These are phyloP conservation scores for Chaetomium strumarium DNA, from an alignment of 2,329 filamentous ascomycete species.

Conservation along the genomic window DNA sequence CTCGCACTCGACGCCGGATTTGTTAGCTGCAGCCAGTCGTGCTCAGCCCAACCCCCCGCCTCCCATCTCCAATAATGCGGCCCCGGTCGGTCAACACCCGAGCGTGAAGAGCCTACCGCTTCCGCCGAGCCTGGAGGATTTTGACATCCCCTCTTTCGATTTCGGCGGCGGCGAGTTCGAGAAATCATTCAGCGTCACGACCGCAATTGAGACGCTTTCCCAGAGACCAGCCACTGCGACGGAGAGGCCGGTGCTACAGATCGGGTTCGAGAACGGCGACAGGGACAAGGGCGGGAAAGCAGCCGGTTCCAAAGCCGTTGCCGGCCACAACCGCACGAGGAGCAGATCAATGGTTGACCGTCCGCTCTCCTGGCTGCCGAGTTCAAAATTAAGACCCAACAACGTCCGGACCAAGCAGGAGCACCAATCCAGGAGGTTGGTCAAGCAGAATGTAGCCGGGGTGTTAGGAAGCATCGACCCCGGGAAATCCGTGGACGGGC, in stretches of 20 bases:
- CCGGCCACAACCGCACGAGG: constrained; percentile 37
- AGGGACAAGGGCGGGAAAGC: not conserved
- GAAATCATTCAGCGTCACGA: constrained; percentile 38
- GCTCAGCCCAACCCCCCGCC: constrained; percentile 20
- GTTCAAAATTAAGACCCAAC: constrained; percentile 38
- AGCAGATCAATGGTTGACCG: constrained; percentile 44
- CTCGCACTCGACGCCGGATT: constrained; percentile 32
- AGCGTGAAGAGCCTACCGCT: constrained; percentile 33
- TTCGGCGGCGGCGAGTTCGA: constrained; percentile 44
- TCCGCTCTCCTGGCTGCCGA: constrained; percentile 48
- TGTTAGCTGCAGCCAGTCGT: constrained; percentile 20
- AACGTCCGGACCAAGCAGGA: constrained; percentile 31
- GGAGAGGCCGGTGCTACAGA: constrained; percentile 1
- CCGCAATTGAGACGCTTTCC: constrained; percentile 1
- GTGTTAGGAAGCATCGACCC: constrained; percentile 19
- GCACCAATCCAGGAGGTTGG: constrained; percentile 22
- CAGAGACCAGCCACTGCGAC: constrained; percentile 6
- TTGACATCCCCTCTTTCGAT: constrained; percentile 50
- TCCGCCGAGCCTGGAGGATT: constrained; percentile 32
- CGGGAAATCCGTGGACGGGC: constrained; percentile 31
- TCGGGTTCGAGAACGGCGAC: not conserved
- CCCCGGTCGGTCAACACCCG: constrained; percentile 20
- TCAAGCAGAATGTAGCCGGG: constrained; percentile 20
- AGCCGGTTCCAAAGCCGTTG: constrained; percentile 24
- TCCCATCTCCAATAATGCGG: constrained; percentile 9